Base-by-base conservation (phyloP, 1,284 basidiomycete species). In the Athelia psychrophila region DNA sequence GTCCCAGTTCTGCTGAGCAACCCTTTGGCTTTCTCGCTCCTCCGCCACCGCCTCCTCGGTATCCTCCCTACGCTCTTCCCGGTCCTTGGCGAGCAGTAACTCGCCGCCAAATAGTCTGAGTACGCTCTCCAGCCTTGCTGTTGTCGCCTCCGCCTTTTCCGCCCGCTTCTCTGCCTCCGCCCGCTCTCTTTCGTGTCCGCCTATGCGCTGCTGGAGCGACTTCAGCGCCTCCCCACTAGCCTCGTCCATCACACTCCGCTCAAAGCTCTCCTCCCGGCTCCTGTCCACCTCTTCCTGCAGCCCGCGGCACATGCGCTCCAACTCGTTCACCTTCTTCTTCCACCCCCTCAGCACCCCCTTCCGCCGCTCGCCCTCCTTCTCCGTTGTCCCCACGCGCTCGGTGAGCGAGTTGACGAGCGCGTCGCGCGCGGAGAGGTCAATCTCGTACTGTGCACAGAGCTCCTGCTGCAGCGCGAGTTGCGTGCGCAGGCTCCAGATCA, bases 171-270 rank as follows among this genome's bases (percentile, higher is more conserved):
- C 65, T 60, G 72, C 71, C 3, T 80, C 80, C 1, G 57, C 62
- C 66, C 78, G 81, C 71, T 87, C 87, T 32, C 74, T 71, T 62
- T 88, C 84, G 27, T 88, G 69, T 23, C 71, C 72, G 4, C 75
- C 75, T 54, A 88, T 86, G 53, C 80, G 82, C 20, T 75, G 66
- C 59, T 91, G 88, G 30, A 91, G 70, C 70, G 80, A 79, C 24
- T 80, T 71, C 54, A 91, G 60, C 1, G 86, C 87, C 60, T 84
- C 81, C 1, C 83, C 77, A 53, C 84, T 87, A 1, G 88, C 88
- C 58, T 86, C 87, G 58, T 91, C 88, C 82, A 89, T 87, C 36
- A 89, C 66, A 54, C 85, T 88, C 36, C 87, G 73, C 60, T 88
- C 88, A 67, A 83, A 68, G 60, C 79, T 84, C 59, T 85, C 84